Evolutionary conservation across 2,329 filamentous ascomycete species (phyloP).

Genomic region (Rugonectria rugulosa): DNA sequence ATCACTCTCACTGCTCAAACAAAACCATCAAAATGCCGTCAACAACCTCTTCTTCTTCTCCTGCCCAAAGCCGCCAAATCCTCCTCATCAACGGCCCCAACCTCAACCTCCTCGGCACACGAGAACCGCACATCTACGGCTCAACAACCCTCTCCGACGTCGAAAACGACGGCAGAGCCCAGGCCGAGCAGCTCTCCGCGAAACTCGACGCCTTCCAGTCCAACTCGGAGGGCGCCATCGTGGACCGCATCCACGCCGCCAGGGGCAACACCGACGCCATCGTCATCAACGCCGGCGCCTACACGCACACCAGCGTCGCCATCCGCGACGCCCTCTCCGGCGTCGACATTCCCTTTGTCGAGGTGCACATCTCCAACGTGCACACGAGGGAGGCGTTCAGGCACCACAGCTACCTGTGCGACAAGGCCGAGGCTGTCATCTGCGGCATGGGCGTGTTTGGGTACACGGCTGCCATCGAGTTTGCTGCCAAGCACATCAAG

Average conservation of each 20-base stretch:
- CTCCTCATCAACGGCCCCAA: slow-evolving; percentile 85
- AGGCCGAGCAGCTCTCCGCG: slow-evolving; percentile 56
- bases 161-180: slow-evolving; percentile 54
- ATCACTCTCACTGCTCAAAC: background rate
- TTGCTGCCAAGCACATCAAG: slow-evolving; percentile 56
- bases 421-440: slow-evolving; percentile 78
- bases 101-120: slow-evolving; percentile 78
- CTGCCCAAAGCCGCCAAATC: slow-evolving; percentile 59
- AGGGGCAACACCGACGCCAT: slow-evolving; percentile 66
- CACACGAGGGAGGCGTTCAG: slow-evolving; percentile 75
- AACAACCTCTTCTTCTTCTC: slow-evolving; percentile 12
- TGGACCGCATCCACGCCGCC: slow-evolving; percentile 77
- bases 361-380: slow-evolving; percentile 80
- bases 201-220: slow-evolving; percentile 72
- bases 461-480: slow-evolving; percentile 68
- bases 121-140: slow-evolving; percentile 79
- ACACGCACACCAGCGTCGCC: slow-evolving; percentile 79
- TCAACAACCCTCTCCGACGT: slow-evolving; percentile 72
- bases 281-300: slow-evolving; percentile 78
- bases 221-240: slow-evolving; percentile 78
- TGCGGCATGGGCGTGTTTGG: slow-evolving; percentile 72
- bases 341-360: slow-evolving; percentile 76
- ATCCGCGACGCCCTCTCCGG: slow-evolving; percentile 77
- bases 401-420: slow-evolving; percentile 74
- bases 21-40: background rate